phyloP scores from a whole-genome alignment of 2,329 filamentous ascomycete genomes.

The Epichloe baconii region DNA sequence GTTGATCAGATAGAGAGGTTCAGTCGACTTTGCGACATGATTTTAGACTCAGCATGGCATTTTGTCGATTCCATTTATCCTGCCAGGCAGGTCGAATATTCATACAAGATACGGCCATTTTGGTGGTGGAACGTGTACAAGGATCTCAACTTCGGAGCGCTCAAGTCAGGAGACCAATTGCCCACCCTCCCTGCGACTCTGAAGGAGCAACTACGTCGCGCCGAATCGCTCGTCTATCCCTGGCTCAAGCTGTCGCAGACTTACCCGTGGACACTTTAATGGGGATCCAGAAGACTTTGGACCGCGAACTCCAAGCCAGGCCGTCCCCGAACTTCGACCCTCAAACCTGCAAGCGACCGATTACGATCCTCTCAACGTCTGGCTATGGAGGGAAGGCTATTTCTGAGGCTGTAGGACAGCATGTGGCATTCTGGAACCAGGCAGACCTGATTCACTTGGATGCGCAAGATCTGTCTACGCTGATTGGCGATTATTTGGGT shows the following conservation, averaged over 20 bases:
- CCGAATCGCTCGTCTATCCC: constrained; percentile 19
- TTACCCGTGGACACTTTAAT: constrained; percentile 21
- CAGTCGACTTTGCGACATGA: constrained; percentile 19
- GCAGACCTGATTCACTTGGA: constrained; percentile 58
- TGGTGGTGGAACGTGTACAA: constrained; percentile 29
- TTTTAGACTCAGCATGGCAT: constrained; percentile 25
- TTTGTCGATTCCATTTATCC: constrained; percentile 21
- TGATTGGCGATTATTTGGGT: constrained; percentile 58
- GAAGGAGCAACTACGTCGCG: constrained; percentile 16
- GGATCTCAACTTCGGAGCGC: constrained; percentile 18
- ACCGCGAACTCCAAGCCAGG: constrained; percentile 16
- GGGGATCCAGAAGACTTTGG: constrained; percentile 16
- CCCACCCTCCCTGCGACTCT: constrained; percentile 14
- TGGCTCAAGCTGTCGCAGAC: constrained; percentile 22
- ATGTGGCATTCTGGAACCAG: constrained; percentile 44
- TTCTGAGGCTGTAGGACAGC: constrained; percentile 41
- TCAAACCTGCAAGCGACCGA: constrained; percentile 23
- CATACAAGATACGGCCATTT: constrained; percentile 22
- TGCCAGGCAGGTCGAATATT: constrained; percentile 20
- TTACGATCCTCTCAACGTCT: constrained; percentile 24
- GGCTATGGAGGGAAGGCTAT: constrained; percentile 26
- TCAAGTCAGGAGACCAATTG: constrained; percentile 18
- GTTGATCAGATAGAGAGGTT: constrained; percentile 10
- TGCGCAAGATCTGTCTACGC: constrained; percentile 54
- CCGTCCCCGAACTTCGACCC: constrained; percentile 19